Conservation (phyloP, 2,329 filamentous ascomycete genomes). For the Alternaria burnsii region DNA sequence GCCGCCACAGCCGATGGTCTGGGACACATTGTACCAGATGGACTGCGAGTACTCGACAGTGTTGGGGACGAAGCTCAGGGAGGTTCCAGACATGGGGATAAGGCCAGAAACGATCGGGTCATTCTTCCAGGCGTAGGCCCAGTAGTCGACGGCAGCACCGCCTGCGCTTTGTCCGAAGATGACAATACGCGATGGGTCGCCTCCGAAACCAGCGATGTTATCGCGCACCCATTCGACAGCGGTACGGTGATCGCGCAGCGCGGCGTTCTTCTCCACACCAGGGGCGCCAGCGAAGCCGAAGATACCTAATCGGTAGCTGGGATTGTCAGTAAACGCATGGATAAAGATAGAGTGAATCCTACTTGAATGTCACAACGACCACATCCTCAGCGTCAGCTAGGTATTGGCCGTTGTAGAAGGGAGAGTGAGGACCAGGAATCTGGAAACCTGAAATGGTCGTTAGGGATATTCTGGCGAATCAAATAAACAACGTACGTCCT, state of each 20-base stretch:
- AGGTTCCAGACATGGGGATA: slow-evolving; percentile 60
- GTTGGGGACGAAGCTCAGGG: slow-evolving; percentile 42
- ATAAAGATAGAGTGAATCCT: neutral
- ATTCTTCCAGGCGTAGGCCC: slow-evolving; percentile 57
- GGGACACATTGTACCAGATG: slow-evolving; percentile 50
- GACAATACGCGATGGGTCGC: slow-evolving; percentile 50
- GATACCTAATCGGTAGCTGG: slow-evolving; percentile 50
- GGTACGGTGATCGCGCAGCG: slow-evolving; percentile 40
- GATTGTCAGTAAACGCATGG: neutral
- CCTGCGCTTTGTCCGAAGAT: slow-evolving; percentile 54
- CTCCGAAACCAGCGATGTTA: slow-evolving; percentile 54
- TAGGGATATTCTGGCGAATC: neutral
- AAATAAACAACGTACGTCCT: slow-evolving; percentile 29
- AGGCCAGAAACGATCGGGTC: slow-evolving; percentile 61
- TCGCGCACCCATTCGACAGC: slow-evolving; percentile 52
- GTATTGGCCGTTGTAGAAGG: slow-evolving; percentile 41
- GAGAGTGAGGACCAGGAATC: slow-evolving; percentile 35
- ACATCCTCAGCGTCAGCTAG: slow-evolving; percentile 40
- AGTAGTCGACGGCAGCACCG: slow-evolving; percentile 57
- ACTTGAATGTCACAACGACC: slow-evolving; percentile 43
- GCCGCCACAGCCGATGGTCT: slow-evolving; percentile 48
- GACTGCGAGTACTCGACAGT: slow-evolving; percentile 35
- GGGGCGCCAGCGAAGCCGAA: slow-evolving; percentile 52
- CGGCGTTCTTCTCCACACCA: slow-evolving; percentile 49
- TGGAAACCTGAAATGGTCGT: slow-evolving; percentile 28